These are phyloP conservation scores for Paxillus ammoniavirescens DNA, from an alignment of 768 basidiomycete species.

Conservation along the genomic window DNA sequence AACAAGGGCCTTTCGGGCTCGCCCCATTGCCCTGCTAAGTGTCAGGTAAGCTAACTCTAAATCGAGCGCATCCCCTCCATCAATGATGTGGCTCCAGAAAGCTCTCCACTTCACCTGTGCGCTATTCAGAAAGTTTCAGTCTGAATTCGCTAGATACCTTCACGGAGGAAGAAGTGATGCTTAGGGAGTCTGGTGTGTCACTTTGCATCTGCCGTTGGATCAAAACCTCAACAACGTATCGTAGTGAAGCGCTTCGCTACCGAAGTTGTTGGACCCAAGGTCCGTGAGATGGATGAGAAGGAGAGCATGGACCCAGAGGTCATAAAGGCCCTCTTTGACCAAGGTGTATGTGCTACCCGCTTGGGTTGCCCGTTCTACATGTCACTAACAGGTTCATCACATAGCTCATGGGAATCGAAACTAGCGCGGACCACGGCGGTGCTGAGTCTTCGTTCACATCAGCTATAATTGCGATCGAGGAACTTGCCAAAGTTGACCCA, in stretches of 20 bases:
- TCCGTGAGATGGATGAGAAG: constrained; percentile 97
- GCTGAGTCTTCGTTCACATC: constrained; percentile 90
- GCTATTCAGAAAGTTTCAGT: constrained; percentile 27
- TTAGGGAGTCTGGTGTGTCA: constrained; percentile 80
- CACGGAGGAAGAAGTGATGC: constrained; percentile 93
- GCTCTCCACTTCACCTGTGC: constrained; percentile 24
- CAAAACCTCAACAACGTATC: constrained; percentile 7
- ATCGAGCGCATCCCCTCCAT: neutral
- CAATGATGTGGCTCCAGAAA: constrained; percentile 8
- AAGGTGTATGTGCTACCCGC: constrained; percentile 64
- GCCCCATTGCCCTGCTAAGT: neutral
- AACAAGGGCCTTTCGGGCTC: constrained; percentile 7
- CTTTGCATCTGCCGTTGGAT: neutral
- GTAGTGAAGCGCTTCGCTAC: constrained; percentile 84
- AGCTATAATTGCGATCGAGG: constrained; percentile 95
- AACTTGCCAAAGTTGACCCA: constrained; percentile 94
- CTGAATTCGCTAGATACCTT: constrained; percentile 74
- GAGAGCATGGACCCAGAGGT: constrained; percentile 89
- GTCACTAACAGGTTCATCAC: neutral
- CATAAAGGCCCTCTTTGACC: constrained; percentile 89
- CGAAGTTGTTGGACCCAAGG: constrained; percentile 88
- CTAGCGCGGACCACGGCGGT: constrained; percentile 77
- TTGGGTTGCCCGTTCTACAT: neutral
- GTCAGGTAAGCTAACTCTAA: constrained; percentile 14
- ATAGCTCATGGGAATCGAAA: constrained; percentile 98